A percentile compares a stretch with the other conserved stretches of the same genome.
These are phyloP conservation scores for Clavariopsis aquatica DNA, from an alignment of 495 filamentous ascomycete species.

Conservation along the genomic window DNA sequence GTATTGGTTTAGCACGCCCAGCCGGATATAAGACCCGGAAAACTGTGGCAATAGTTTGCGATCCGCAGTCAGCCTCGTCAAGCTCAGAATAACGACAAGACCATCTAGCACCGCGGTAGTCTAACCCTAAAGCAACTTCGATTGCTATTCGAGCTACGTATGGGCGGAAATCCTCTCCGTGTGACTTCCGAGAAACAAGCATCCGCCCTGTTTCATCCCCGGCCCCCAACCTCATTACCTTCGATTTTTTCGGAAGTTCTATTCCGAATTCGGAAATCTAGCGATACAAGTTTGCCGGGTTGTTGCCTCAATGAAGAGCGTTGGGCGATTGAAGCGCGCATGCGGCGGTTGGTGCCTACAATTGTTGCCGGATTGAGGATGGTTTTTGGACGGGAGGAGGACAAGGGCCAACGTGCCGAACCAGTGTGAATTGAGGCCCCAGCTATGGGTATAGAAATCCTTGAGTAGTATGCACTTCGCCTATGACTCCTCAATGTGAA, in stretches of 20 bases:
- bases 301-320: neutral
- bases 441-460: neutral
- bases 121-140: neutral
- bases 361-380: neutral
- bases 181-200: neutral
- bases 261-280: neutral
- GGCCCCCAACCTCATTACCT: slow-evolving; percentile 2
- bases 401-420: neutral
- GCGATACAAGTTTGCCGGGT: neutral
- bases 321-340: neutral
- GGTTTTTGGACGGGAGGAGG: neutral
- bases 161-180: neutral
- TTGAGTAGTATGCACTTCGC: neutral
- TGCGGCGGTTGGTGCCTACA: neutral
- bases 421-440: neutral
- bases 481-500: neutral
- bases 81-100: neutral
- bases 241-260: neutral
- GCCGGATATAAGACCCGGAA: neutral
- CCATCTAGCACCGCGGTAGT: neutral
- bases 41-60: neutral
- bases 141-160: neutral
- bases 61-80: neutral
- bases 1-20: neutral
- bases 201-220: neutral